These are phyloP conservation scores for Syzygium jambos DNA, from an alignment of 345 rosid genomes.

Conservation along the genomic window DNA sequence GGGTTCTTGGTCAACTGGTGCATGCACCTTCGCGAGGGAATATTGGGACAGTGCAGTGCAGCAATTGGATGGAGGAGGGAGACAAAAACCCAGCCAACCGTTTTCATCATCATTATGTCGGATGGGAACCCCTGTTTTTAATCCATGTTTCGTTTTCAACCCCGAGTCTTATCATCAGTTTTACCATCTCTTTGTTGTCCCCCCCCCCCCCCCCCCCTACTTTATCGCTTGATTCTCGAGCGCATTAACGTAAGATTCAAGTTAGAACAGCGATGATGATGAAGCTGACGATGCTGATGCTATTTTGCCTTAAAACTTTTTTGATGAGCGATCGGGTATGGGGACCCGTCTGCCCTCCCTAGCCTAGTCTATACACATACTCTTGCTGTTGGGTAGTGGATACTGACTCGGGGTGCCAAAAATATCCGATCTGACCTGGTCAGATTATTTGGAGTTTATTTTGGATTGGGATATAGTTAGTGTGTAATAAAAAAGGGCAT, in stretches of 20 bases:
- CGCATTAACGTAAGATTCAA: neutral
- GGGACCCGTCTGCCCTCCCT: neutral
- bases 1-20: neutral
- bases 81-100: neutral
- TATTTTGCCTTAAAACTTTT: neutral
- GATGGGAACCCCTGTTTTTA: neutral
- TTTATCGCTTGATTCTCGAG: neutral
- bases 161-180: neutral
- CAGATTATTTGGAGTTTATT: no score
- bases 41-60: neutral
- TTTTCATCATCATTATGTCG: neutral
- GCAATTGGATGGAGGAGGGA: neutral
- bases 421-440: no score
- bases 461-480: no score
- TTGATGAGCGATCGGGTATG: neutral
- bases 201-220: no score
- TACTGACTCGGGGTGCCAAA: neutral
- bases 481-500: neutral
- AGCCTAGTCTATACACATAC: neutral
- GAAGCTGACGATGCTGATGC: no score
- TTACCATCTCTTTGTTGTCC: neutral
- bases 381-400: neutral
- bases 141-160: neutral
- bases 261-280: neutral
- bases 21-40: neutral